phyloP scores from a whole-genome alignment of 2,329 filamentous ascomycete species.

The Thelonectria rubi region DNA sequence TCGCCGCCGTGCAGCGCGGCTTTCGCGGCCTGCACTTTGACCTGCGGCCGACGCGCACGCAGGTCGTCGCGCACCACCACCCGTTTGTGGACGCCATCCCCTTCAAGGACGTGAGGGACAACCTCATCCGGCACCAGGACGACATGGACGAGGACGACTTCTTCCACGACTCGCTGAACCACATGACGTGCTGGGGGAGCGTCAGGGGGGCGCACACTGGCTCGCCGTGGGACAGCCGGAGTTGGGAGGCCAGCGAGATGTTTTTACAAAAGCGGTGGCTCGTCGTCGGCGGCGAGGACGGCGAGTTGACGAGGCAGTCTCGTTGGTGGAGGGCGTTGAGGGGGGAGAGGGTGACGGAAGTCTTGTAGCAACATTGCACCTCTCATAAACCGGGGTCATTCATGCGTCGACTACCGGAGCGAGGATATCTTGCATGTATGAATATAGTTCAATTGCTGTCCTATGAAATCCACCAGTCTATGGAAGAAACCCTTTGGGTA shows the following conservation, averaged over 20 bases:
- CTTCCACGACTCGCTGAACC: conserved; percentile 43
- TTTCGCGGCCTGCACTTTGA: conserved; percentile 39
- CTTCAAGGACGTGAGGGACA: conserved; percentile 40
- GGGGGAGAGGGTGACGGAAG: conserved; percentile 38
- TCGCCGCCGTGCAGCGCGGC: conserved; percentile 34
- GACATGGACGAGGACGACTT: conserved; percentile 42
- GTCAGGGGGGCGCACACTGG: conserved; percentile 38
- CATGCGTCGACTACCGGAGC: background rate
- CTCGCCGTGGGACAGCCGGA: conserved; percentile 43
- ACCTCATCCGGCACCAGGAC: conserved; percentile 37
- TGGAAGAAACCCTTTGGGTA: conserved; percentile 20
- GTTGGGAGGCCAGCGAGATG: conserved; percentile 43
- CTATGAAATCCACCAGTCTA: conserved; percentile 34
- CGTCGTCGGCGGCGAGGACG: conserved; percentile 42
- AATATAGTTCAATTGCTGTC: conserved; percentile 23
- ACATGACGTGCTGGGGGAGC: conserved; percentile 44
- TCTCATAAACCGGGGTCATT: background rate
- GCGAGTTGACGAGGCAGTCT: conserved; percentile 42
- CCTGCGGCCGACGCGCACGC: conserved; percentile 39
- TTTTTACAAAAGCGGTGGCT: conserved; percentile 44
- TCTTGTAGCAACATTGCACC: conserved; percentile 17
- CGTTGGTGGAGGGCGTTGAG: conserved; percentile 43
- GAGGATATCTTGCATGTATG: background rate
- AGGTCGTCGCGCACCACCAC: conserved; percentile 39
- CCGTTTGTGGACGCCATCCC: conserved; percentile 43